phyloP scores from a whole-genome alignment of 2,329 filamentous ascomycete species.

The Elsinoe fawcettii region DNA sequence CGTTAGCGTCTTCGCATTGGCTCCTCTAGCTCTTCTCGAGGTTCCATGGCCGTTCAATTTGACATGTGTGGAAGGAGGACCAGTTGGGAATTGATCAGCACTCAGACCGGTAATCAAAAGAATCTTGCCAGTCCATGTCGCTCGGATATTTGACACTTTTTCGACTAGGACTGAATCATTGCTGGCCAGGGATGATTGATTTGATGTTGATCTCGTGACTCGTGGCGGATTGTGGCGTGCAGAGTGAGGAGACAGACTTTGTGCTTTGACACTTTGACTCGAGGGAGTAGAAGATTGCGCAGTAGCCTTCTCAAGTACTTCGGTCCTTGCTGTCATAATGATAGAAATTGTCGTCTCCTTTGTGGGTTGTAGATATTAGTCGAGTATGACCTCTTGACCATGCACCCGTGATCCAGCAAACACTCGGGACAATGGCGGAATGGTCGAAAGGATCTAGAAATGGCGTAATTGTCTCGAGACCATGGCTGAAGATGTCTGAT shows the following conservation, averaged over 20 bases:
- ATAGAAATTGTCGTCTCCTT: background rate
- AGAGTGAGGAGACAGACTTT: background rate
- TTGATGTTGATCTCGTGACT: slow-evolving; percentile 13
- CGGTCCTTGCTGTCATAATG: slow-evolving; percentile 12
- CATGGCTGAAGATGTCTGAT: background rate
- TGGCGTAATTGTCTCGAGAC: background rate
- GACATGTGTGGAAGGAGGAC: background rate
- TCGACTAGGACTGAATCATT: background rate
- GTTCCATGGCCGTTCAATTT: background rate
- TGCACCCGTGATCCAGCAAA: background rate
- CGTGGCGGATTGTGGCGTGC: slow-evolving; percentile 8
- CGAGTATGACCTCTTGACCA: background rate
- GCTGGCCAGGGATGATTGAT: slow-evolving; percentile 3
- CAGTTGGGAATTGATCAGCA: slow-evolving; percentile 1
- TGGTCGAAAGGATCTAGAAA: background rate
- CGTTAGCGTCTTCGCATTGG: background rate
- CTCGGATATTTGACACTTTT: background rate
- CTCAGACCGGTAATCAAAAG: slow-evolving; percentile 8
- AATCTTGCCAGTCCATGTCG: slow-evolving; percentile 13
- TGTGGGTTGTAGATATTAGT: background rate
- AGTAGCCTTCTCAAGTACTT: slow-evolving; percentile 14
- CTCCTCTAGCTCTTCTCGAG: background rate
- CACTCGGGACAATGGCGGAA: background rate
- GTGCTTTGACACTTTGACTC: slow-evolving; percentile 1
- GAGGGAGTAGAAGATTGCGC: background rate